Evolutionary conservation across 2,329 filamentous ascomycete species (phyloP).

Genomic region (Aspergillus udagawae): DNA sequence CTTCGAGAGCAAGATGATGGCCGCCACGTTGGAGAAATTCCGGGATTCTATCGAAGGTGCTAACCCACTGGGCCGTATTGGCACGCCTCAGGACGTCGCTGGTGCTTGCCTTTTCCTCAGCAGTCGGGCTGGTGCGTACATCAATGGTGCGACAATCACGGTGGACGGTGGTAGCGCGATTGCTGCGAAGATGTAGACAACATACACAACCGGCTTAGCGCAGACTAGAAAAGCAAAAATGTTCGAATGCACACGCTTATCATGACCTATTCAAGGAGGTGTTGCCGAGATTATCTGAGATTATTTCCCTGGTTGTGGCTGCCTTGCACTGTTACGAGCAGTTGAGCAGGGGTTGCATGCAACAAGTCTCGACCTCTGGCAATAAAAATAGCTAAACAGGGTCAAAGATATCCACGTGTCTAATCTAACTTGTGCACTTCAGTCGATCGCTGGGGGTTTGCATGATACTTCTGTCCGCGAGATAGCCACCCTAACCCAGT

Average conservation of each 20-base stretch:
- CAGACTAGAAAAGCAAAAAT: not conserved
- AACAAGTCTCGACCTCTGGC: not conserved
- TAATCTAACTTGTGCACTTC: not conserved
- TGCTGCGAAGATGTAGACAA: constrained; percentile 34
- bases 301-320: not conserved
- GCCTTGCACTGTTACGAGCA: not conserved
- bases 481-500: too few species aligned
- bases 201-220: not conserved
- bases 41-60: constrained; percentile 48
- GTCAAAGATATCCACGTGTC: not conserved
- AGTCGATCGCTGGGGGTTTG: not conserved
- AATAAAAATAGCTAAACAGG: not conserved
- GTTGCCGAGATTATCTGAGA: not conserved
- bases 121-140: constrained; percentile 62
- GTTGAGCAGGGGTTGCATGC: not conserved
- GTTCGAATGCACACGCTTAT: not conserved
- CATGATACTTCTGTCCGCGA: not conserved
- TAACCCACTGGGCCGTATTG: constrained; percentile 65
- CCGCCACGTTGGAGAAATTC: constrained; percentile 49
- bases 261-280: constrained; percentile 3
- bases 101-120: constrained; percentile 68
- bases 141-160: constrained; percentile 62
- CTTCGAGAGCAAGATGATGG: constrained; percentile 54
- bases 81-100: constrained; percentile 64
- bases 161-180: constrained; percentile 55